Evolutionary conservation across 805 yeast genomes (phyloP), one percentile per base, ranked within the genome.

Genomic region (Yamadazyma scolyti): DNA sequence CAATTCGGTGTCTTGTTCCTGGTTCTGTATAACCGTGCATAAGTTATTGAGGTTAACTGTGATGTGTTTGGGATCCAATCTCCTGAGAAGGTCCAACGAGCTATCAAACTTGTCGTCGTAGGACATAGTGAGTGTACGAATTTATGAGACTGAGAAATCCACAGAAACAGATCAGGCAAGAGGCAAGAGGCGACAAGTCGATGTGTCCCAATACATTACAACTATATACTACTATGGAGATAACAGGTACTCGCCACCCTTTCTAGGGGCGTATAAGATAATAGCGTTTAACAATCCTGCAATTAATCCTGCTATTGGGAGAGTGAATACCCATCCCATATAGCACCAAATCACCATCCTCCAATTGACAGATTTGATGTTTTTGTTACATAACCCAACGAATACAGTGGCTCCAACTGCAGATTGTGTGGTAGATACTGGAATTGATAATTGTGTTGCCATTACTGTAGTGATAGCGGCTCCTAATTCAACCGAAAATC

Each of bases 341-440:
- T 79, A 81, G 44, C 82, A 74, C 82, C 82, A 82, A 9, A 62
- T 51, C 16, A 82, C 85, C 76, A 79, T 75, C 61, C 82, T 71
- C 88, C 88, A 82, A 65, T 82, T 82, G 37, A 80, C 80, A 4
- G 83, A 71, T 43, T 58, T 71, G 46, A 66, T 42, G 48, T 77
- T 83, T 45, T 61, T 62, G 66, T 82, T 82, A 61, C 86, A 79
- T 37, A 81, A 61, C 33, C 88, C 90, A 42, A 82, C 84, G 47
- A 73, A 75, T 5, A 82, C 85, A 23, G 84, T 79, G 37, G 86
- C 85, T 37, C 90, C 90, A 34, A 77, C 81, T 9, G 87, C 85
- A 52, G 78, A 73, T 57, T 82, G 89, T 4, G 90, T 82, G 17
- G 90, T 82, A 6, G 88, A 80, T 19, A 81, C 75, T 27, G 90